A percentile compares a stretch with the other conserved stretches of the same genome.
phyloP scores from a whole-genome alignment of 495 filamentous ascomycete species.

The Rhizodiscina lignyota region DNA sequence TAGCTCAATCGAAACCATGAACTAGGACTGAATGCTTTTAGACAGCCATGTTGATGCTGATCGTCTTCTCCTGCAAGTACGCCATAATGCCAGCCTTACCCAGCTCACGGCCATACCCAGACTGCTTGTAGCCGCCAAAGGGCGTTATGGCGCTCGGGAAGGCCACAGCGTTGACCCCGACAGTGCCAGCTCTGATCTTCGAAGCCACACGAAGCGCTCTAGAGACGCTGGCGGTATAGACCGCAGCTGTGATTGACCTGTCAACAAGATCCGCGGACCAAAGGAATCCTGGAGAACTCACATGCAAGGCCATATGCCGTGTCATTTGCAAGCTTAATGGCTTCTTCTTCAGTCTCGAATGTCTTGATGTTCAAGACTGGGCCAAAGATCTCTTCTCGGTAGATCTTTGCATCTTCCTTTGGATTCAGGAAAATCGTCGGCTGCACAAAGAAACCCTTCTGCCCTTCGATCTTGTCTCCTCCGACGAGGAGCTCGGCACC shows the following conservation, averaged over 20 bases:
- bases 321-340: slow-evolving; percentile 2
- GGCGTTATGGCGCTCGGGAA: slow-evolving; percentile 41
- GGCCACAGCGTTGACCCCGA: slow-evolving; percentile 76
- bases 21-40: no score
- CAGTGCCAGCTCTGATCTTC: slow-evolving; percentile 84
- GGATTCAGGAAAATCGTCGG: background rate
- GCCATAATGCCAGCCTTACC: slow-evolving; percentile 69
- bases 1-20: no score
- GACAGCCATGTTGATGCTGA: slow-evolving; percentile 24
- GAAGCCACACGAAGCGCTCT: slow-evolving; percentile 70
- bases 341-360: slow-evolving; percentile 5
- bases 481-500: background rate
- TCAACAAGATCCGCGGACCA: no score
- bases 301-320: slow-evolving; percentile 3
- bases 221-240: slow-evolving; percentile 72
- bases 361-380: slow-evolving; percentile 1
- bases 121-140: slow-evolving; percentile 92
- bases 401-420: background rate
- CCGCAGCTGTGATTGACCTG: slow-evolving; percentile 36
- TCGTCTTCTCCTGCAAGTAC: slow-evolving; percentile 59
- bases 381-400: slow-evolving; percentile 4
- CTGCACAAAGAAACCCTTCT: background rate
- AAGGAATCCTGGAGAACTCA: no score
- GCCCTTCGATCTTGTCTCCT: background rate
- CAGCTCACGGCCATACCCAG: slow-evolving; percentile 76